Percentiles rank a stretch among this genome's conserved stretches.
These are phyloP conservation scores for Albugo candida DNA, from an alignment of 352 stramenopile species.

Conservation along the genomic window DNA sequence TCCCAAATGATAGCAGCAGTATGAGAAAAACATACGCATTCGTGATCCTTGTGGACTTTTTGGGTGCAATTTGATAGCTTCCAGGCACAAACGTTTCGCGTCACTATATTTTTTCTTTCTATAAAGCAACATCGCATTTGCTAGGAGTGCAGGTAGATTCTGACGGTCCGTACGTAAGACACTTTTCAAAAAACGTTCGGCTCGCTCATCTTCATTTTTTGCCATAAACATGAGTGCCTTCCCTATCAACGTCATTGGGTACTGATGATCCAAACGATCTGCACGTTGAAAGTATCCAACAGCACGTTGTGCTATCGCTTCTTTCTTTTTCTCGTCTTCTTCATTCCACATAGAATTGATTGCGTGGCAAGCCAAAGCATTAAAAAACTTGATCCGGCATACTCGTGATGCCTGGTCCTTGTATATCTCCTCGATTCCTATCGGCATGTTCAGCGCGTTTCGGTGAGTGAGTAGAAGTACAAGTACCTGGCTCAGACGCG, in stretches of 20 bases:
- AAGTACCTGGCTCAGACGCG: constrained; percentile 41
- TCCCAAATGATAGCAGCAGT: constrained; percentile 91
- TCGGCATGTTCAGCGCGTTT: neutral
- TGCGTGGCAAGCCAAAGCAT: constrained; percentile 62
- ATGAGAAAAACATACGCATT: constrained; percentile 90
- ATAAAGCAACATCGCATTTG: constrained; percentile 71
- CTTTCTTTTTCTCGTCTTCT: constrained; percentile 74
- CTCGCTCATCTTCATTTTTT: constrained; percentile 81
- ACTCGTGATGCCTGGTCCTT: constrained; percentile 67
- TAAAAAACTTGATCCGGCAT: constrained; percentile 81
- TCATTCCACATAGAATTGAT: constrained; percentile 81
- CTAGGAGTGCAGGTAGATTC: constrained; percentile 73
- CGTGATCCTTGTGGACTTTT: constrained; percentile 73
- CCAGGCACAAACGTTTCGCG: constrained; percentile 85
- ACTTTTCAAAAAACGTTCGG: constrained; percentile 82
- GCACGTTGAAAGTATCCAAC: constrained; percentile 75
- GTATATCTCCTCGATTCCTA: constrained; percentile 75
- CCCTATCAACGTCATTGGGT: constrained; percentile 77
- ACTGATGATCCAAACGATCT: constrained; percentile 77
- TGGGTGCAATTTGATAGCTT: constrained; percentile 88
- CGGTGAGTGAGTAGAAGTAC: neutral
- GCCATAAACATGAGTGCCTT: constrained; percentile 87
- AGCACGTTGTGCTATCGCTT: constrained; percentile 46
- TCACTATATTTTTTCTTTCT: constrained; percentile 76
- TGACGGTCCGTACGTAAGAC: constrained; percentile 78